Evolutionary conservation across 164 flowering plant genomes (phyloP).

Genomic region (Tetracentron sinense): DNA sequence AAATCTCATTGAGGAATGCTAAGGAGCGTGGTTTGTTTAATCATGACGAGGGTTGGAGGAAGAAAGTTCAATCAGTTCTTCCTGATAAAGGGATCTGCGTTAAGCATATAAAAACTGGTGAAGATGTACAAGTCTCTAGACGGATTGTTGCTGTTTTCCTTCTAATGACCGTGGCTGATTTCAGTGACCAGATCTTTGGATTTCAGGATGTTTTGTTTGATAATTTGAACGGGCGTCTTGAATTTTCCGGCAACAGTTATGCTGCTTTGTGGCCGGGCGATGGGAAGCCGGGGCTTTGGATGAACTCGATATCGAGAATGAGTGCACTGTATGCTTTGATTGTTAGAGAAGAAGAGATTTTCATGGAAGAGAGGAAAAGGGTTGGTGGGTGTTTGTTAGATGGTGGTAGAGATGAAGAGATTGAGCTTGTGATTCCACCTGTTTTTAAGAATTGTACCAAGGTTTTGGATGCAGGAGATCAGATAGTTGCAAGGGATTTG

Average conservation of each 20-base stretch:
- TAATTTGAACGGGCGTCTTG: constrained; percentile 57
- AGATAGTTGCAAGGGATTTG: constrained; percentile 65
- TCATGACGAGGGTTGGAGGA: constrained; percentile 62
- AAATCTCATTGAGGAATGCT: constrained; percentile 37
- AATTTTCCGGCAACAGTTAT: constrained; percentile 55
- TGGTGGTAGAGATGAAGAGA: constrained; percentile 48
- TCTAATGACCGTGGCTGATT: constrained; percentile 89
- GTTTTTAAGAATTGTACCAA: constrained; percentile 64
- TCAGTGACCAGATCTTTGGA: constrained; percentile 79
- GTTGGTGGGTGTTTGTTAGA: constrained; percentile 8
- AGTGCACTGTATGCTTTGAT: constrained; percentile 65
- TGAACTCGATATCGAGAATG: constrained; percentile 80
- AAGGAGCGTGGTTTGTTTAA: constrained; percentile 33
- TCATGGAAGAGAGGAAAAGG: constrained; percentile 37
- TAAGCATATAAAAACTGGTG: constrained; percentile 84
- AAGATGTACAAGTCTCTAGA: constrained; percentile 59
- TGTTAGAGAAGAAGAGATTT: constrained; percentile 73
- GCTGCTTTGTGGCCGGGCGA: constrained; percentile 82
- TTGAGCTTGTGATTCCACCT: constrained; percentile 78
- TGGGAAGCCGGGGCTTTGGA: constrained; percentile 93
- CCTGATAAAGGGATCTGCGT: constrained; percentile 58
- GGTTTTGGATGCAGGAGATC: constrained; percentile 60
- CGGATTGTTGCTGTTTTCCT: constrained; percentile 67
- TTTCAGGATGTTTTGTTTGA: constrained; percentile 79
- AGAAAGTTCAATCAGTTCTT: constrained; percentile 45